phyloP scores from a whole-genome alignment of 805 yeast genomes.

The Zygosaccharomyces pseudorouxii region DNA sequence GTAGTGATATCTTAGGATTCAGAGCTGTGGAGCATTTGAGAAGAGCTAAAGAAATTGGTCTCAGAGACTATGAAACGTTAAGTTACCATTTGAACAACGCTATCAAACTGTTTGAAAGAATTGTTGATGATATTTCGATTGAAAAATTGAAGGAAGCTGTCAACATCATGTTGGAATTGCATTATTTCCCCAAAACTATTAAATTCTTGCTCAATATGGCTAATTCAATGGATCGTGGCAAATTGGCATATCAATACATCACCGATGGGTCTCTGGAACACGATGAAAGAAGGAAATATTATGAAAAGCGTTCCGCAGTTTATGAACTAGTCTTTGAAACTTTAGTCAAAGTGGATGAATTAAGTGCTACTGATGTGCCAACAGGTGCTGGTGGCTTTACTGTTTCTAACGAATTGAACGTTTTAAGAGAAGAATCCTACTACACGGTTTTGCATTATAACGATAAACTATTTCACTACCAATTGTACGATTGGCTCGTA shows the following conservation, averaged over 20 bases:
- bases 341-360: constrained; percentile 64
- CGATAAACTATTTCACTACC: constrained; percentile 87
- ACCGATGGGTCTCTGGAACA: constrained; percentile 46
- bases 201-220: constrained; percentile 78
- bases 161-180: constrained; percentile 68
- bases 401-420: constrained; percentile 41
- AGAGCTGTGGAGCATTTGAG: constrained; percentile 90
- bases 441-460: constrained; percentile 64
- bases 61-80: constrained; percentile 65
- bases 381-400: constrained; percentile 6
- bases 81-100: constrained; percentile 68
- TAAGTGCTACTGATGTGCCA: constrained; percentile 42
- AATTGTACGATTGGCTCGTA: constrained; percentile 89
- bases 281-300: constrained; percentile 49
- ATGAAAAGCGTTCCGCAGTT: constrained; percentile 50
- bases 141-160: constrained; percentile 82
- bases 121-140: constrained; percentile 68
- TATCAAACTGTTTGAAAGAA: constrained; percentile 68
- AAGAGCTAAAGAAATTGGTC: constrained; percentile 72
- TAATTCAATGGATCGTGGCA: constrained; percentile 57
- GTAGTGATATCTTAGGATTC: constrained; percentile 88
- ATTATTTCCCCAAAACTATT: constrained; percentile 80
- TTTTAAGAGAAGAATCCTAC: constrained; percentile 68
- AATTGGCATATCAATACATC: constrained; percentile 52
- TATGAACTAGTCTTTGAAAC: constrained; percentile 74